A percentile compares a stretch with the other conserved stretches of the same genome.
Conservation (phyloP, 2,329 filamentous ascomycete genomes). For the Pseudohalonectria lignicola region DNA sequence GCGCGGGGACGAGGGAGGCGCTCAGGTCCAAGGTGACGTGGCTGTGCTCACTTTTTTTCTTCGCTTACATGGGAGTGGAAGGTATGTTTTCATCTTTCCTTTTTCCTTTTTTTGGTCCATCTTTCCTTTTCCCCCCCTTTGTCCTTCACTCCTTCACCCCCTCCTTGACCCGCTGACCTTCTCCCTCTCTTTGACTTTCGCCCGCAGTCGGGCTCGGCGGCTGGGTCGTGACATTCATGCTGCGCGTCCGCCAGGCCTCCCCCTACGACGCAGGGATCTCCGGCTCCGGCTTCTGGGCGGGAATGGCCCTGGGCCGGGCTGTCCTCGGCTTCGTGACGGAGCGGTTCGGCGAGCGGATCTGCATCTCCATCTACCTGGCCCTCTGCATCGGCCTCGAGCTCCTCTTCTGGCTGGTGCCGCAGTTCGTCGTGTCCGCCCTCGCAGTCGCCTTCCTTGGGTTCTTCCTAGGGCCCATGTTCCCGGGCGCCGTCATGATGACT, state of each 20-base stretch:
- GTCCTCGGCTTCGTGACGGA: conserved; percentile 66
- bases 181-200: too few species aligned
- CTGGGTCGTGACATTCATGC: conserved; percentile 82
- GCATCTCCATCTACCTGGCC: conserved; percentile 52
- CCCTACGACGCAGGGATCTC: conserved; percentile 63
- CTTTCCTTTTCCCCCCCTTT: too few species aligned
- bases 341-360: conserved; percentile 55
- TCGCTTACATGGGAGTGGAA: conserved; percentile 68
- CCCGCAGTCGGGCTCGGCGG: conserved; percentile 59
- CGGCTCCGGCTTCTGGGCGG: conserved; percentile 73
- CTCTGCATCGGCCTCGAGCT: conserved; percentile 55
- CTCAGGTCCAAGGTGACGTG: conserved; percentile 49
- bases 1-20: conserved; percentile 18
- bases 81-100: not conserved
- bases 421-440: conserved; percentile 64
- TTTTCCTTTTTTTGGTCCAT: not conserved
- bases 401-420: conserved; percentile 72
- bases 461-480: conserved; percentile 71
- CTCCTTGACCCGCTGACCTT: too few species aligned
- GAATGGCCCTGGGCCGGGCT: conserved; percentile 61
- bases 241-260: conserved; percentile 56
- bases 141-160: too few species aligned
- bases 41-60: conserved; percentile 61
- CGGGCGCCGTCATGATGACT: conserved; percentile 57
- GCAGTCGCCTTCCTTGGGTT: conserved; percentile 65